Conservation (phyloP, 2,329 filamentous ascomycete genomes). For the Xylaria sp. region DNA sequence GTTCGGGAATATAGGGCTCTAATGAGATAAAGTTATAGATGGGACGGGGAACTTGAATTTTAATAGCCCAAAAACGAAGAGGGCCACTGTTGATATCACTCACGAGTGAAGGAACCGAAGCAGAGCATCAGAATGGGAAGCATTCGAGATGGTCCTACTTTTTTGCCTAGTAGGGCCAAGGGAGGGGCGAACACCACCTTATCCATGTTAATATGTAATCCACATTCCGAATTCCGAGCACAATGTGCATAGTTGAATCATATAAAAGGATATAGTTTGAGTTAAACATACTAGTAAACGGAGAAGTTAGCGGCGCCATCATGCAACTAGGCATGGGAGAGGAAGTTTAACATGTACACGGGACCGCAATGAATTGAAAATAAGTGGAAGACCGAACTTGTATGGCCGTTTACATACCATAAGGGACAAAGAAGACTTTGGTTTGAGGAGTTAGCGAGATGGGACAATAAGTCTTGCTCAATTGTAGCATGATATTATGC, state of each 20-base stretch:
- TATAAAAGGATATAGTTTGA: not conserved
- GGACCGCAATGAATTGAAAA: not conserved
- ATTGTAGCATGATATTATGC: not conserved
- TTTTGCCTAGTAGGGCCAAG: constrained; percentile 74
- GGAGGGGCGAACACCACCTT: constrained; percentile 73
- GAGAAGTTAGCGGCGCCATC: constrained; percentile 10
- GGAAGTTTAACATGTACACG: not conserved
- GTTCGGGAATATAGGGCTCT: not conserved
- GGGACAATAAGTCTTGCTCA: not conserved
- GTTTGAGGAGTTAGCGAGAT: constrained; percentile 18
- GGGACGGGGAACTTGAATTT: not conserved
- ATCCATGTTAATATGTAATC: constrained; percentile 6
- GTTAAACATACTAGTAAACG: constrained; percentile 25
- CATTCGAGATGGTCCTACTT: constrained; percentile 71
- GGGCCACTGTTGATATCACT: constrained; percentile 10
- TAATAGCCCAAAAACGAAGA: not conserved
- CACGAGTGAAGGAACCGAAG: constrained; percentile 71
- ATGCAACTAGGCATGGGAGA: not conserved
- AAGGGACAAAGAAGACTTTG: constrained; percentile 58
- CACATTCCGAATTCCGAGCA: not conserved
- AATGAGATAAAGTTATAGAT: not conserved
- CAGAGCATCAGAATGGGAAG: constrained; percentile 73
- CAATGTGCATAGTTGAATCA: not conserved
- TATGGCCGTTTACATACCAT: constrained; percentile 48
- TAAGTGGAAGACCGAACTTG: too few relatives aligned